Conservation (phyloP, 1,284 basidiomycete species). For the Agaricales sp. region DNA sequence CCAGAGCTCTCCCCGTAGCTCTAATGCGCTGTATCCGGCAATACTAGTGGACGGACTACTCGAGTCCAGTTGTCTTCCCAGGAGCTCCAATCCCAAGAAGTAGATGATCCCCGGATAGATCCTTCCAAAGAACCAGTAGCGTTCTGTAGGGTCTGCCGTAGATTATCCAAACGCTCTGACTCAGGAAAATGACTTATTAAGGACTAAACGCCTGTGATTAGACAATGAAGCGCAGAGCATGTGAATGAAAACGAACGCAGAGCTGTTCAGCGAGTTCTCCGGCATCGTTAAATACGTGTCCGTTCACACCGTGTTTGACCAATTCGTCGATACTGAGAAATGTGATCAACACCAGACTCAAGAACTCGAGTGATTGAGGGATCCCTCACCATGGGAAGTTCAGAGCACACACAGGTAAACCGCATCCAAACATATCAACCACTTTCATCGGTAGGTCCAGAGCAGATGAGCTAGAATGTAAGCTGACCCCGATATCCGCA, state of each 20-base stretch:
- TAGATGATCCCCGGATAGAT: slow-evolving; percentile 15
- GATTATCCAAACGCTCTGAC: too few relatives aligned
- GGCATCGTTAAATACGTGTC: slow-evolving; percentile 66
- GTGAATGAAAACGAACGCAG: slow-evolving; percentile 36
- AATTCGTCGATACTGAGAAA: slow-evolving; percentile 70
- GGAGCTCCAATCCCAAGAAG: slow-evolving; percentile 48
- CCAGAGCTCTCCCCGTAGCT: too few relatives aligned
- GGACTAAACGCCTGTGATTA: too few relatives aligned
- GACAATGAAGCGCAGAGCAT: too few relatives aligned
- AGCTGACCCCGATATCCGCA: slow-evolving; percentile 85
- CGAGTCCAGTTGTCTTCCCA: slow-evolving; percentile 56
- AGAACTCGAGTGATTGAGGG: slow-evolving; percentile 3
- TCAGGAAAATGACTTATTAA: too few relatives aligned
- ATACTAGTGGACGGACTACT: not conserved
- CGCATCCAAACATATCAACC: slow-evolving; percentile 99
- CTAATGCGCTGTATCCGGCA: not conserved
- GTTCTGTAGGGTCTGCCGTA: too few relatives aligned
- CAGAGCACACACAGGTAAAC: slow-evolving; percentile 86
- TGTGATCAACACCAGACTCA: slow-evolving; percentile 5
- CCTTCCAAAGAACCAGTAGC: too few relatives aligned
- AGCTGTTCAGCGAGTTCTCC: slow-evolving; percentile 65
- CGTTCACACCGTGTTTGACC: slow-evolving; percentile 77
- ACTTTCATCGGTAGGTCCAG: slow-evolving; percentile 99
- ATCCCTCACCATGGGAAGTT: slow-evolving; percentile 78
- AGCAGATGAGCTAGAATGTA: slow-evolving; percentile 87